These are phyloP conservation scores for Juncus effusus DNA, from an alignment of 176 grass and related monocot genomes.

Conservation along the genomic window DNA sequence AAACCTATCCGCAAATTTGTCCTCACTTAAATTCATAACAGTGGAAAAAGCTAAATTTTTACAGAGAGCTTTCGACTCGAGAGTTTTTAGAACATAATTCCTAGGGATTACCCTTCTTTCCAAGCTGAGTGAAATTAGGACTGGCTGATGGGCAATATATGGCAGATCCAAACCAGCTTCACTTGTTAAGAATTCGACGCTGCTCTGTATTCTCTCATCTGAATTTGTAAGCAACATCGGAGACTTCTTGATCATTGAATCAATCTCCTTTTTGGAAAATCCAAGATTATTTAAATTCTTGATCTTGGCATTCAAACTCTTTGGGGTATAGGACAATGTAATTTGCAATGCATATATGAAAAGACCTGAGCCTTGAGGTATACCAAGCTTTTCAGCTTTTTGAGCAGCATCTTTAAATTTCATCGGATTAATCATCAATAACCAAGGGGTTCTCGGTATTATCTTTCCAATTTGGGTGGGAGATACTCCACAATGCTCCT, in stretches of 20 bases:
- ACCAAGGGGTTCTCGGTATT: neutral
- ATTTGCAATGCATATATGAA: constrained; percentile 2
- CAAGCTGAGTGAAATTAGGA: constrained; percentile 38
- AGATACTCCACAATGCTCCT: constrained; percentile 9
- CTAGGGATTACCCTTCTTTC: constrained; percentile 47
- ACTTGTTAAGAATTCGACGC: constrained; percentile 46
- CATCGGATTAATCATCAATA: neutral
- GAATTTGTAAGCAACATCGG: neutral
- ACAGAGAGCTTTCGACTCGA: constrained; percentile 35
- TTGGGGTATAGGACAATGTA: neutral
- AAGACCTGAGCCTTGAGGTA: neutral
- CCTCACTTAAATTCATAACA: constrained; percentile 1
- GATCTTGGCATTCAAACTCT: neutral
- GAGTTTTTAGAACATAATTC: constrained; percentile 12
- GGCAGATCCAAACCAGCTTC: constrained; percentile 18
- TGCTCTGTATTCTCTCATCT: constrained; percentile 22
- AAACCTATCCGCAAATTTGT: constrained; percentile 34
- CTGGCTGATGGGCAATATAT: constrained; percentile 19
- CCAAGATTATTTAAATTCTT: neutral
- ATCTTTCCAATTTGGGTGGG: constrained; percentile 21
- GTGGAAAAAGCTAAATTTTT: neutral
- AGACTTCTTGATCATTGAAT: neutral
- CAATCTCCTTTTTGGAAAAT: constrained; percentile 6
- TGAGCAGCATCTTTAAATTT: neutral
- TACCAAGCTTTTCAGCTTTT: neutral